phyloP scores from a whole-genome alignment of 768 basidiomycete genomes.

The Termitomyces sp. region DNA sequence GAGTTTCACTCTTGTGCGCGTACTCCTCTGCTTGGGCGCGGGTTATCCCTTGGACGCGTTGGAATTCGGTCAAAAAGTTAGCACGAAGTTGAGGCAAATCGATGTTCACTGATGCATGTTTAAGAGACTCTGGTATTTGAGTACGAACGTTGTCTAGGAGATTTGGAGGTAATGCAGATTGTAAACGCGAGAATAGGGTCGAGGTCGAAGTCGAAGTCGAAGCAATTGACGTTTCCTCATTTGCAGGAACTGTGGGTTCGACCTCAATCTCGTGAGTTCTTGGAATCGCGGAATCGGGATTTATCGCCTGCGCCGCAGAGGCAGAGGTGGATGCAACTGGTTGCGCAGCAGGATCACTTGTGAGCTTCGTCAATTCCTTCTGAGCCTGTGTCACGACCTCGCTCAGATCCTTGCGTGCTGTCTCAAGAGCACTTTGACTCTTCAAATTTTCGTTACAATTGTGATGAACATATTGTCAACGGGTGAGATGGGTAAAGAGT shows the following conservation, averaged over 20 bases:
- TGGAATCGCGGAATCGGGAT: constrained; percentile 24
- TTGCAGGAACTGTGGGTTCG: constrained; percentile 12
- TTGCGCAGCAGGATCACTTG: constrained; percentile 25
- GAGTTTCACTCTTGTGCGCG: constrained; percentile 66
- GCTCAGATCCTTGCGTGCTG: constrained; percentile 69
- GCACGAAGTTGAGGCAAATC: constrained; percentile 69
- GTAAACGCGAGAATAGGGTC: constrained; percentile 63
- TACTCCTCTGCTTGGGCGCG: constrained; percentile 83
- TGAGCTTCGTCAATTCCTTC: constrained; percentile 65
- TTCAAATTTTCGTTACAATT: not conserved
- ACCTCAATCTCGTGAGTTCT: constrained; percentile 13
- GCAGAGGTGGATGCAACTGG: constrained; percentile 13
- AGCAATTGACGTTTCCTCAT: constrained; percentile 10
- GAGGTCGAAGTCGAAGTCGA: constrained; percentile 25
- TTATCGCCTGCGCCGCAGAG: constrained; percentile 13
- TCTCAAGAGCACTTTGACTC: constrained; percentile 61
- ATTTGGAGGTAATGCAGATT: constrained; percentile 72
- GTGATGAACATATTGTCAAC: not conserved
- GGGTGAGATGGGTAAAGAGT: not conserved
- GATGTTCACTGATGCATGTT: constrained; percentile 57
- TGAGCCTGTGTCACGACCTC: constrained; percentile 79
- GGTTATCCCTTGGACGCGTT: constrained; percentile 72
- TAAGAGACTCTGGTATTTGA: constrained; percentile 64
- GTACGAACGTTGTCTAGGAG: constrained; percentile 66
- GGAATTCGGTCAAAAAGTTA: constrained; percentile 62